Base-by-base conservation (phyloP, 2,329 filamentous ascomycete species). In the Gnomoniopsis smithogilvyi region DNA sequence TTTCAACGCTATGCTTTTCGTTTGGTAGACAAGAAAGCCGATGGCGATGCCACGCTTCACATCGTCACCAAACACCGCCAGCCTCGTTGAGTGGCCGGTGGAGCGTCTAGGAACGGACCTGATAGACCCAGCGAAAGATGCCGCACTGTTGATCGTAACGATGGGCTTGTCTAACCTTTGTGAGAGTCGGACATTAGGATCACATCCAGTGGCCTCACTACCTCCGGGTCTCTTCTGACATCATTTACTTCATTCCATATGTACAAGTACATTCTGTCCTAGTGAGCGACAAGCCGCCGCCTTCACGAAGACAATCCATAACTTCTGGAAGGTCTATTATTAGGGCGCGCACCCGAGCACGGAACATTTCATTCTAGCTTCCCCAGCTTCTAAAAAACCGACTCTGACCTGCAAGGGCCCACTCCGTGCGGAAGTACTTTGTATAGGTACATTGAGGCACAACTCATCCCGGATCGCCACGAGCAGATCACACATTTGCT, bases 1-100 rank as follows among this genome's bases (percentile, higher is more conserved):
- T 56, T 58, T 33, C 56, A 55, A 43, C 57, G 47, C n/a, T 58
- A 61, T 61, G 59, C 59, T 55, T 54, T 51, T 61, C 59, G 59
- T 59, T 41, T 61, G 48, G 51, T 34, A 43, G 50, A 49, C 56
- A 59, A 46, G 59, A 56, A 30, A 50, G 52, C 50, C 50, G 52
- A 56, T 55, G 26, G 26, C 26, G 59, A 55, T 61, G 55, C 54
- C 41, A 58, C 12, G 17, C 17, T 15, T 61, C 56, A 38, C 46
- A 47, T 47, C 19, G 38, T 49, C 56, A 51, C 51, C 51, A 48
- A 34, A 30, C 49, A 49, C 56, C 48, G 38, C 22, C 57, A 51
- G 45, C 24, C 24, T 43, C 41, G 34, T 33, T 52, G 15, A 51
- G 33, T 48, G 38, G 45, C 36, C 51, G 52, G 51, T 38, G 26